A percentile compares a stretch with the other conserved stretches of the same genome.
phyloP scores from a whole-genome alignment of 2,329 filamentous ascomycete genomes.

The Monilinia polystroma region DNA sequence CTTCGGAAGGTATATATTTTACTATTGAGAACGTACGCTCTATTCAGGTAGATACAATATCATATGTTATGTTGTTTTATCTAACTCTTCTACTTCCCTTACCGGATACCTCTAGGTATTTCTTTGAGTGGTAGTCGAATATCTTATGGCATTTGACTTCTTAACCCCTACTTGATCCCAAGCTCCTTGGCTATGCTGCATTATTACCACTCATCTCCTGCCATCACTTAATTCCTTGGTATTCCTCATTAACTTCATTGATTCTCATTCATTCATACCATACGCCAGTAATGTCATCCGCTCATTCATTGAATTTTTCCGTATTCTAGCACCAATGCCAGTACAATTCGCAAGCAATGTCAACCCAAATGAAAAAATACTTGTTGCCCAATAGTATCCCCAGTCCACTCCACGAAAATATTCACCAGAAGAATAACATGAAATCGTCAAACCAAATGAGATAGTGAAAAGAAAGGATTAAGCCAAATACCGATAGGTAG shows the following conservation, averaged over 20 bases:
- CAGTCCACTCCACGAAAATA: not conserved
- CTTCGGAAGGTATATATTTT: no score
- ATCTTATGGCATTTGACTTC: not conserved
- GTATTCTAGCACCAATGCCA: not conserved
- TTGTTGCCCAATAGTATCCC: not conserved
- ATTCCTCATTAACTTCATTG: not conserved
- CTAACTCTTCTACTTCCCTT: not conserved
- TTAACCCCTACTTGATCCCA: not conserved
- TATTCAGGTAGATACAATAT: not conserved
- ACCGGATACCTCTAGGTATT: not conserved
- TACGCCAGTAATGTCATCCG: not conserved
- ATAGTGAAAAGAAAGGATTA: slow-evolving; percentile 40
- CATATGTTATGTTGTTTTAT: not conserved
- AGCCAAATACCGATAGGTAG: slow-evolving; percentile 71
- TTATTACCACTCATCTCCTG: not conserved
- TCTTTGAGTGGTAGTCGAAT: not conserved
- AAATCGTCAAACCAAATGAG: no score
- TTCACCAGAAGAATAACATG: not conserved
- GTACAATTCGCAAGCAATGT: slow-evolving; percentile 7
- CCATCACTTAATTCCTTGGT: not conserved
- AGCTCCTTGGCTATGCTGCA: not conserved
- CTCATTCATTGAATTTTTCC: not conserved
- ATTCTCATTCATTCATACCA: not conserved
- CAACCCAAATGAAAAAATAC: slow-evolving; percentile 1
- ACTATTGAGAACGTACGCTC: no score